Percentiles rank a stretch among this genome's conserved stretches.
phyloP scores from a whole-genome alignment of 371 early-diverging fungal species.

The Mucor circinelloides region DNA sequence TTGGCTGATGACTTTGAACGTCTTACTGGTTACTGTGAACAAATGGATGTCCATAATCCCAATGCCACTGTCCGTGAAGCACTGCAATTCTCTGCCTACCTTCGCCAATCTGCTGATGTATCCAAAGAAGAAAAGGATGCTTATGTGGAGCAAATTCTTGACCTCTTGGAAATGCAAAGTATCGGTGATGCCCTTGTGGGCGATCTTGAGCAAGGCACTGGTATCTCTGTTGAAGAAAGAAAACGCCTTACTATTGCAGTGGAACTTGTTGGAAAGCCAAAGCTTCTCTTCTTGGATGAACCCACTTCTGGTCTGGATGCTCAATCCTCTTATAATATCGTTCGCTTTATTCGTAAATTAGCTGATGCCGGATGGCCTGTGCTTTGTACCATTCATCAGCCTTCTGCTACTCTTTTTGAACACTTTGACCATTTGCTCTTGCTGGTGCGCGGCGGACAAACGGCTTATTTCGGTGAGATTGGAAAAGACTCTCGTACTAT shows the following conservation, averaged over 20 bases:
- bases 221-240: slow-evolving; percentile 67
- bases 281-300: slow-evolving; percentile 84
- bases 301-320: slow-evolving; percentile 83
- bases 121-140: slow-evolving; percentile 63
- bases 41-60: slow-evolving; percentile 79
- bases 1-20: slow-evolving; percentile 63
- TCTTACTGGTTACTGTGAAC: slow-evolving; percentile 83
- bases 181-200: slow-evolving; percentile 65
- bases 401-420: slow-evolving; percentile 77
- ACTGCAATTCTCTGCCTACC: slow-evolving; percentile 69
- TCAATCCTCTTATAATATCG: slow-evolving; percentile 70
- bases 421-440: slow-evolving; percentile 81
- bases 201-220: slow-evolving; percentile 56
- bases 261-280: slow-evolving; percentile 77
- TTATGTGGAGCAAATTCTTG: slow-evolving; percentile 71
- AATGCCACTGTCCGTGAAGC: slow-evolving; percentile 69
- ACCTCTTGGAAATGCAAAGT: slow-evolving; percentile 63
- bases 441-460: slow-evolving; percentile 68
- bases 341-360: slow-evolving; percentile 72
- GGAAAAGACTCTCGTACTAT: slow-evolving; percentile 57
- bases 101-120: slow-evolving; percentile 66
- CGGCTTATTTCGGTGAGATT: slow-evolving; percentile 81
- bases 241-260: slow-evolving; percentile 69
- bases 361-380: slow-evolving; percentile 73
- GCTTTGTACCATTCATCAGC: slow-evolving; percentile 87